Conservation (phyloP, 257 asterid genomes). For the Solanum bukasovii region DNA sequence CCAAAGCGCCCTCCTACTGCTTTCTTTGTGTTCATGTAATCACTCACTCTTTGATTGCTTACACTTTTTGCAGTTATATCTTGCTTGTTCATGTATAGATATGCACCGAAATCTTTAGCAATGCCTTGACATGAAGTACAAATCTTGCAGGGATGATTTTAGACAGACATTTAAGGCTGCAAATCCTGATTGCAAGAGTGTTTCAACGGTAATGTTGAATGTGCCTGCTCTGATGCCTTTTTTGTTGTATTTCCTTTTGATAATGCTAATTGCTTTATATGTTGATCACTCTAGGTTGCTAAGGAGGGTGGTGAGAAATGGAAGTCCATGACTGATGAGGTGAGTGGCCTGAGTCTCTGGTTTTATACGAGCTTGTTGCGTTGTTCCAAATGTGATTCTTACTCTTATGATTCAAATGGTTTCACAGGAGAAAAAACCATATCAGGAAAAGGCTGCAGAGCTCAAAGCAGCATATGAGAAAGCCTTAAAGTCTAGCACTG, state of each 20-base stretch:
- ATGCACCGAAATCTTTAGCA: neutral
- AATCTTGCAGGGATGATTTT: conserved; percentile 47
- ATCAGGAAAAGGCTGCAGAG: conserved; percentile 63
- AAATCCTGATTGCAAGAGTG: conserved; percentile 67
- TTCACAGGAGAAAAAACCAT: conserved; percentile 51
- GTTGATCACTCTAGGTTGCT: conserved; percentile 39
- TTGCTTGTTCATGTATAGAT: neutral
- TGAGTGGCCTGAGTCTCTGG: neutral
- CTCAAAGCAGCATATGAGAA: conserved; percentile 58
- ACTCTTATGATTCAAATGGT: neutral
- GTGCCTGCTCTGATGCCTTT: too few relatives aligned
- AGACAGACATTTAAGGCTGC: conserved; percentile 58
- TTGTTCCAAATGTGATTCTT: neutral
- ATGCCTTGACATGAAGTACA: neutral
- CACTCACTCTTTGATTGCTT: neutral
- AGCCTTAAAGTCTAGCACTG: conserved; percentile 14
- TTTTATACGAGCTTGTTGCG: neutral
- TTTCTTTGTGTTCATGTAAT: conserved; percentile 72
- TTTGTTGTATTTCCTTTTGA: neutral
- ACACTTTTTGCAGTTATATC: too few relatives aligned
- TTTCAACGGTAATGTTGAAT: conserved; percentile 21
- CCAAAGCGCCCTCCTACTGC: conserved; percentile 78
- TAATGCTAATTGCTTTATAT: neutral
- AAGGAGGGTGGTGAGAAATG: conserved; percentile 85
- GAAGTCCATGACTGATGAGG: conserved; percentile 71